Evolutionary conservation across 2,329 filamentous ascomycete genomes (phyloP).

Genomic region (Monosporascus sp.): DNA sequence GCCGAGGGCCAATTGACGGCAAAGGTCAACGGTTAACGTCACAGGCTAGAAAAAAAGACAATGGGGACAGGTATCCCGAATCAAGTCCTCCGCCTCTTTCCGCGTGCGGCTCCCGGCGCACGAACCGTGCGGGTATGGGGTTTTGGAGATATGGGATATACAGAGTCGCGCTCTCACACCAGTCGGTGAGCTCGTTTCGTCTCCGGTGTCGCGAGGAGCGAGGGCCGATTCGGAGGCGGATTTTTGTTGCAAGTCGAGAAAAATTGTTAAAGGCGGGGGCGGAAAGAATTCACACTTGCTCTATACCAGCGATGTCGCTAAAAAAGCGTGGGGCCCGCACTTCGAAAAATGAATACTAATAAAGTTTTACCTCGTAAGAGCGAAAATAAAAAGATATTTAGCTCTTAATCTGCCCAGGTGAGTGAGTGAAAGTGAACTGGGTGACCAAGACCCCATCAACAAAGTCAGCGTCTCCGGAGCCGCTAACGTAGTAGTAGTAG

Average conservation of each 20-base stretch:
- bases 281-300: not conserved
- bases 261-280: not conserved
- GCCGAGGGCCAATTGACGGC: constrained; percentile 2
- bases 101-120: not conserved
- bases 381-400: no score
- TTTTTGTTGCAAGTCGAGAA: not conserved
- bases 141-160: not conserved
- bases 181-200: not conserved
- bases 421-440: no score
- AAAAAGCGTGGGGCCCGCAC: not conserved
- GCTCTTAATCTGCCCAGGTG: no score
- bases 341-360: not conserved
- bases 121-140: not conserved
- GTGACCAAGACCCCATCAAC: no score
- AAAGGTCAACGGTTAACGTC: not conserved
- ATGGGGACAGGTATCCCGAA: not conserved
- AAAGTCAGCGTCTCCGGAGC: no score
- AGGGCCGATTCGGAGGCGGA: not conserved
- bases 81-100: not conserved
- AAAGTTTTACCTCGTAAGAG: no score
- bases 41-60: not conserved
- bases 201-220: not conserved
- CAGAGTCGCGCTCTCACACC: not conserved
- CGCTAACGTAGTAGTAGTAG: no score
- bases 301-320: not conserved